Percentiles rank a stretch among this genome's conserved stretches.
phyloP scores from a whole-genome alignment of 2,329 filamentous ascomycete species.

The Ilyonectria robusta region DNA sequence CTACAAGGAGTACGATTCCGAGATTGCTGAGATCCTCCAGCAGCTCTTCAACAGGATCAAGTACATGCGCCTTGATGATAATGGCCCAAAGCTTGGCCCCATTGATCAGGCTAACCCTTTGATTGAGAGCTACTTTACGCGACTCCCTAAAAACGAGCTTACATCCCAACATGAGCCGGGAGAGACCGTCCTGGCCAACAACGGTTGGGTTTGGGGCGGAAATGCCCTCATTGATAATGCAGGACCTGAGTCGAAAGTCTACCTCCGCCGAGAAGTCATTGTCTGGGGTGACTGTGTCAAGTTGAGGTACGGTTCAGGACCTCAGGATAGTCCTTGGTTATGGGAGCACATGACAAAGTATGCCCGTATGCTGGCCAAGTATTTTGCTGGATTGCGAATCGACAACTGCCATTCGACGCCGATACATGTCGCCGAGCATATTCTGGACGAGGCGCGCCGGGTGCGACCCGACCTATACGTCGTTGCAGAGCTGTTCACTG shows the following conservation, averaged over 20 bases:
- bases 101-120: conserved; percentile 84
- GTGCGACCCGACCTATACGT: conserved; percentile 91
- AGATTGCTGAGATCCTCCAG: conserved; percentile 86
- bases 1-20: conserved; percentile 92
- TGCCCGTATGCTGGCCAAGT: conserved; percentile 91
- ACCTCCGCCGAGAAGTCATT: conserved; percentile 95
- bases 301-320: conserved; percentile 86
- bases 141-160: conserved; percentile 82
- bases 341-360: conserved; percentile 98
- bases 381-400: conserved; percentile 95
- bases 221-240: conserved; percentile 96
- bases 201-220: conserved; percentile 99
- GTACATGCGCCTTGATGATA: conserved; percentile 91
- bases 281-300: conserved; percentile 99
- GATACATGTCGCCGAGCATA: conserved; percentile 92
- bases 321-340: conserved; percentile 89
- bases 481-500: conserved; percentile 95
- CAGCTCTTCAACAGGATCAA: conserved; percentile 96
- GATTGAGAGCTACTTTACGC: conserved; percentile 95
- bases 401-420: conserved; percentile 99
- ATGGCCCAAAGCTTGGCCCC: conserved; percentile 88
- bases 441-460: conserved; percentile 92
- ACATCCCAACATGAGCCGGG: conserved; percentile 83
- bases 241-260: conserved; percentile 89
- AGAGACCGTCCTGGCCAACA: conserved; percentile 89